Evolutionary conservation across 306 rosid species (phyloP).

Genomic region (Inga leiocalycina): DNA sequence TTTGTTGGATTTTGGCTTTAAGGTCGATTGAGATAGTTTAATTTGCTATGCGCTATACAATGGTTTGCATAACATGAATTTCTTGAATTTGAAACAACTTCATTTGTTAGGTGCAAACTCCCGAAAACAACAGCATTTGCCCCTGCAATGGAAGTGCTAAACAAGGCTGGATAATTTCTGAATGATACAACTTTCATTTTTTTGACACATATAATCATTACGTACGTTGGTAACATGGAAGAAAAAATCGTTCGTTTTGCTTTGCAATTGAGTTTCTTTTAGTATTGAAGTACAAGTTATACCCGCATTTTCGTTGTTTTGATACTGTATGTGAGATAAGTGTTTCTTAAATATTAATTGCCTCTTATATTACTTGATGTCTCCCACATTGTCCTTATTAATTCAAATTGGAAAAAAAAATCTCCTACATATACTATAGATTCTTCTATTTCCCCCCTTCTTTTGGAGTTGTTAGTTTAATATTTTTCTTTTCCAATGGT

Average conservation of each 20-base stretch:
- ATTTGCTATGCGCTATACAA: not conserved
- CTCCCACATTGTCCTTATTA: slow-evolving; percentile 3
- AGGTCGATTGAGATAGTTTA: not conserved
- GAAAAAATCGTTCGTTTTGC: not conserved
- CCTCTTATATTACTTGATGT: slow-evolving; percentile 4
- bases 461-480: not conserved
- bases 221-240: not conserved
- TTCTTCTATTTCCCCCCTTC: not conserved
- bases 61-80: not conserved
- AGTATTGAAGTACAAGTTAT: not conserved
- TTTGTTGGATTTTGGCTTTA: not conserved
- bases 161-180: slow-evolving; percentile 62
- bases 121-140: slow-evolving; percentile 92
- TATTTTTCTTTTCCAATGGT: not conserved
- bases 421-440: not conserved
- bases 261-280: slow-evolving; percentile 2
- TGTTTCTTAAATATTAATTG: slow-evolving; percentile 1
- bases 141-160: slow-evolving; percentile 87
- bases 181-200: not conserved
- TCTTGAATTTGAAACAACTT: not conserved
- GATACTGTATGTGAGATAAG: not conserved
- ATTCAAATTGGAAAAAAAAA: slow-evolving; percentile 6
- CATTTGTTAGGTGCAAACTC: slow-evolving; percentile 69
- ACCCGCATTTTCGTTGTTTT: slow-evolving; percentile 7
- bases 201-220: not conserved